Evolutionary conservation across 352 stramenopile genomes (phyloP), one percentile per base, ranked within the genome.

Genomic region (Pythium biforme): DNA sequence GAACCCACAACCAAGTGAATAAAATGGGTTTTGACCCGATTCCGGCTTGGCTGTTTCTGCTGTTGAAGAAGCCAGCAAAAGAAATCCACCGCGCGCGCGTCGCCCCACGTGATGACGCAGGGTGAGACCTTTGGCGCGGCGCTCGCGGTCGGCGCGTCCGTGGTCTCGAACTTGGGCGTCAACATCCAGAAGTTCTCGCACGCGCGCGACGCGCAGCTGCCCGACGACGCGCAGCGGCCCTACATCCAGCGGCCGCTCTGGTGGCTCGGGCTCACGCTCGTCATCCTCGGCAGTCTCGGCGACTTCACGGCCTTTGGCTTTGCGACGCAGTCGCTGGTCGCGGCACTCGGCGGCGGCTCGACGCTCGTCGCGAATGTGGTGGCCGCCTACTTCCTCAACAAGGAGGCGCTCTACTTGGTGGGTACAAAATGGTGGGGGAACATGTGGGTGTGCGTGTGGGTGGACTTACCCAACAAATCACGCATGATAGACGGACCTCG

Each of bases 121-220:
- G 86, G 74, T 70, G 86, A 95, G 73, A 77, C 82, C n/a, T 88
- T 95, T 41, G 89, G 89, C 54, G 89, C 87, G 27, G 71, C 68
- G 46, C 69, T 97, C 58, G 83, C 83, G 17, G 83, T 96, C 22
- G 76, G 83, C 33, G 81, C 84, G 14, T 95, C 87, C 48, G 66
- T 96, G 34, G 59, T 96, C 41, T 95, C 86, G 29, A 97, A 97
- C 55, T 64, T 97, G 26, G 90, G 90, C 59, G 86, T 96, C 31
- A 97, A 97, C 62, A 81, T 95, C 29, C 86, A 97, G 63, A 96
- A 97, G 72, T 94, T 88, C 65, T 95, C 83, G 45, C 88, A 96
- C 67, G 75, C 73, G 6, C 68, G 68, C 17, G 88, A 97, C 56
- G 65, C 77, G 10, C 51, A 62, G 45, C 61, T 67, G 27, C 77